Conservation (phyloP, 176 grass and related monocot genomes). For the Stipa capillata region DNA sequence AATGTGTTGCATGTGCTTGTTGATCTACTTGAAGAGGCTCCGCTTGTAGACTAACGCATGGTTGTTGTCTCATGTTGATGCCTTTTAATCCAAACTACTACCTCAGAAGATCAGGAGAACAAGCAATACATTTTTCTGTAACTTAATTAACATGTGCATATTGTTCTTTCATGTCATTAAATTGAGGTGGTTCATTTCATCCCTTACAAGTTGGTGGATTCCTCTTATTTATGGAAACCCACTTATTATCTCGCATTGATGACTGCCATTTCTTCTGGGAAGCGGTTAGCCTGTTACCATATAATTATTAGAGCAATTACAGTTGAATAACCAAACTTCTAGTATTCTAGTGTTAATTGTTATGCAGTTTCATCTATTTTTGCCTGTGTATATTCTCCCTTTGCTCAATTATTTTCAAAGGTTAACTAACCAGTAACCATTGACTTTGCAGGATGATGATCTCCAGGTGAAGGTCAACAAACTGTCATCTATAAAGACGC, state of each 20-base stretch:
- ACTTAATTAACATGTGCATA: not conserved
- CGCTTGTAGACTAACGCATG: not conserved
- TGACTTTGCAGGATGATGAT: conserved; percentile 51
- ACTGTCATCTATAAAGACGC: conserved; percentile 75
- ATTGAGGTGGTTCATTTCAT: not conserved
- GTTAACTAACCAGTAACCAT: not conserved
- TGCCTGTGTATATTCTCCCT: not conserved
- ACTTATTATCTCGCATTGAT: not conserved
- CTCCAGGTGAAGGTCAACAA: conserved; percentile 93
- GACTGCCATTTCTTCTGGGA: not conserved
- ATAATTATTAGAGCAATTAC: not conserved
- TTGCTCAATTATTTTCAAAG: not conserved
- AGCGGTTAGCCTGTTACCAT: not conserved
- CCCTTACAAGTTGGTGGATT: not conserved
- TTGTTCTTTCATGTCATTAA: not conserved
- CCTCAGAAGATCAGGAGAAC: not conserved
- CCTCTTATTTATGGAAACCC: not conserved
- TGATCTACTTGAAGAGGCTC: not conserved
- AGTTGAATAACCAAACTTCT: not conserved
- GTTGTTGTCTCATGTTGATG: not conserved
- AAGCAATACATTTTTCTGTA: not conserved
- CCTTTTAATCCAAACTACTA: not conserved
- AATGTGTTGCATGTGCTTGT: not conserved
- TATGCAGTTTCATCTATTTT: not conserved
- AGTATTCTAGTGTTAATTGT: not conserved